phyloP scores from a whole-genome alignment of 768 basidiomycete species.

The Tubosaeta sp. region DNA sequence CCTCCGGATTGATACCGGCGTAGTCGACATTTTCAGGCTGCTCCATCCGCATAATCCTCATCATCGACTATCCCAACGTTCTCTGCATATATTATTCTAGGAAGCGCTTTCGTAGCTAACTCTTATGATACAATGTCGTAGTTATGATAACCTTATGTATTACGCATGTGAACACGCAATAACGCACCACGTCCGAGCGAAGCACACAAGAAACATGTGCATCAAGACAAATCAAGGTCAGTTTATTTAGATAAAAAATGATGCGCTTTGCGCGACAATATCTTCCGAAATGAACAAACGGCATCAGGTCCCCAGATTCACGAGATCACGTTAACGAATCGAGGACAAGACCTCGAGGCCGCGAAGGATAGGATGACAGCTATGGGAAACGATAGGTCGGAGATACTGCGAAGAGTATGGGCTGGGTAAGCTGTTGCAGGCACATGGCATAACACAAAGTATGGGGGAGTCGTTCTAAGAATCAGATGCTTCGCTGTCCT shows the following conservation, averaged over 20 bases:
- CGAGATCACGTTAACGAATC: too few species aligned
- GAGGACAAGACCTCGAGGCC: too few species aligned
- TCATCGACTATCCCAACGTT: background rate
- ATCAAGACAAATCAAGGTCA: too few species aligned
- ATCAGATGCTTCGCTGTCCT: slow-evolving; percentile 15
- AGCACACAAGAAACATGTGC: too few species aligned
- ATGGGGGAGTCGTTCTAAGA: slow-evolving; percentile 1
- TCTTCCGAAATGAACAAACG: background rate
- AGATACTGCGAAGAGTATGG: too few species aligned
- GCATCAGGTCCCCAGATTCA: too few species aligned
- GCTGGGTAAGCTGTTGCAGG: slow-evolving; percentile 44
- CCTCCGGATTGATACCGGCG: background rate
- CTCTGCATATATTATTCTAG: background rate
- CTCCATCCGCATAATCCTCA: background rate
- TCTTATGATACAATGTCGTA: background rate
- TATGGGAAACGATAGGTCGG: too few species aligned
- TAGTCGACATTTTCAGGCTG: background rate
- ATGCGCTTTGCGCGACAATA: too few species aligned
- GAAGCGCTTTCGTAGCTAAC: background rate
- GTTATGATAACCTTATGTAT: background rate
- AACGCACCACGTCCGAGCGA: too few species aligned
- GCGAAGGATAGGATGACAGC: too few species aligned
- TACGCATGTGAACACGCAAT: too few species aligned
- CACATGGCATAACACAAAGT: slow-evolving; percentile 40
- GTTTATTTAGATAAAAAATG: too few species aligned